These are phyloP conservation scores for Arthrobotrys musiformis DNA, from an alignment of 2,329 filamentous ascomycete species.

Conservation along the genomic window DNA sequence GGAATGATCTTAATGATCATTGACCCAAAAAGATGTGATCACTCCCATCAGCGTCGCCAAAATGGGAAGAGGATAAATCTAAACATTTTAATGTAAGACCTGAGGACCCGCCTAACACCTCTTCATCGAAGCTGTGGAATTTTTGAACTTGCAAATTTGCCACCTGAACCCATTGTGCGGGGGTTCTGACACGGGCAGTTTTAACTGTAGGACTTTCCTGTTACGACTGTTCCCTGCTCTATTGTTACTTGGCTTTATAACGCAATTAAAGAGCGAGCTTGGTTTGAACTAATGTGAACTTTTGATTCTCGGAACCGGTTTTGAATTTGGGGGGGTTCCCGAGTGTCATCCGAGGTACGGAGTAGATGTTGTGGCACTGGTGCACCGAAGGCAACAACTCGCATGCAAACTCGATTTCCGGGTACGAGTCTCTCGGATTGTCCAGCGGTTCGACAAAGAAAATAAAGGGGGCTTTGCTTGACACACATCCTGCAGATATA, in stretches of 20 bases:
- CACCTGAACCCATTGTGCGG: not conserved
- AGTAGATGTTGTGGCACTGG: conserved; percentile 8
- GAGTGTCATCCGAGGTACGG: not conserved
- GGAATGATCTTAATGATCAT: conserved; percentile 26
- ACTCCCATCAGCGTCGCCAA: not conserved
- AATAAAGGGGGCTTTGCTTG: conserved; percentile 40
- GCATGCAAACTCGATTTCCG: conserved; percentile 25
- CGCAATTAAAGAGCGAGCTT: not conserved
- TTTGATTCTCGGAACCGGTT: not conserved
- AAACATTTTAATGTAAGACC: not conserved
- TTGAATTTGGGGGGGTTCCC: conserved; percentile 1
- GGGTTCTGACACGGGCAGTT: conserved; percentile 1
- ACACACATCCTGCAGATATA: conserved; percentile 34
- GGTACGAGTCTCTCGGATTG: conserved; percentile 22
- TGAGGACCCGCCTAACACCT: not conserved
- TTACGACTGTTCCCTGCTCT: not conserved
- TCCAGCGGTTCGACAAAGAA: conserved; percentile 23
- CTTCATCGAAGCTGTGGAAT: not conserved
- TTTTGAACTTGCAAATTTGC: conserved; percentile 3
- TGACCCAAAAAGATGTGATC: conserved; percentile 15
- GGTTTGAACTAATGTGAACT: not conserved
- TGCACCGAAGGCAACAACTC: conserved; percentile 12
- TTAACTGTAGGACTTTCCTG: conserved; percentile 17
- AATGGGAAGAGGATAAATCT: not conserved
- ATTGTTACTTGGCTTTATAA: conserved; percentile 6